phyloP scores from a whole-genome alignment of 1,139 yeast species.

The Zygosaccharomyces pseudobailii region DNA sequence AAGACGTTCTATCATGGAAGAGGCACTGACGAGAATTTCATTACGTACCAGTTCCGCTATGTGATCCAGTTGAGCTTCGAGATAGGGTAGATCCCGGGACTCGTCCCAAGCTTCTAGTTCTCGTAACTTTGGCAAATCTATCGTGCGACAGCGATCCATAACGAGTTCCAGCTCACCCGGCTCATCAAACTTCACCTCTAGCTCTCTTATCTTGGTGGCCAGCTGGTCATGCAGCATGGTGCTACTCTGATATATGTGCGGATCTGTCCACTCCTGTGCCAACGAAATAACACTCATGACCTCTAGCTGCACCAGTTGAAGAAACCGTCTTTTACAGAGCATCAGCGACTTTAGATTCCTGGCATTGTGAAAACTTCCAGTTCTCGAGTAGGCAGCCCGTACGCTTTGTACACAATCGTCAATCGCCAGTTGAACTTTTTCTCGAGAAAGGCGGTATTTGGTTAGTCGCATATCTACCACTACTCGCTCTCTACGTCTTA shows the following conservation, averaged over 20 bases:
- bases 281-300: constrained; percentile 32
- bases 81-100: constrained; percentile 38
- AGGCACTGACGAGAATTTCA: constrained; percentile 52
- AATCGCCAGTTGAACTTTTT: constrained; percentile 39
- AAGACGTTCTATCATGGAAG: constrained; percentile 43
- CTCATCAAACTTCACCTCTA: constrained; percentile 49
- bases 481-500: constrained; percentile 50
- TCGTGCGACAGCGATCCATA: constrained; percentile 33
- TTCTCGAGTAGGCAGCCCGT: constrained; percentile 39
- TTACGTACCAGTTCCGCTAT: constrained; percentile 47
- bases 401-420: constrained; percentile 41
- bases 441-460: constrained; percentile 34
- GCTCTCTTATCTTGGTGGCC: constrained; percentile 41
- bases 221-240: constrained; percentile 25
- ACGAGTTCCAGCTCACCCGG: constrained; percentile 49
- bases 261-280: constrained; percentile 15
- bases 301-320: constrained; percentile 43
- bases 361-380: constrained; percentile 45
- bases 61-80: constrained; percentile 40
- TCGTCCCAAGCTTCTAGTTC: constrained; percentile 56
- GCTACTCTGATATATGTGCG: constrained; percentile 11
- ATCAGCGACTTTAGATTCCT: constrained; percentile 39
- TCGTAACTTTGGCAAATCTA: constrained; percentile 40
- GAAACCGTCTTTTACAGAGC: constrained; percentile 54
- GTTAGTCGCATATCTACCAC: constrained; percentile 39